Conservation (phyloP, 164 flowering plant species). For the Echeveria elegans region DNA sequence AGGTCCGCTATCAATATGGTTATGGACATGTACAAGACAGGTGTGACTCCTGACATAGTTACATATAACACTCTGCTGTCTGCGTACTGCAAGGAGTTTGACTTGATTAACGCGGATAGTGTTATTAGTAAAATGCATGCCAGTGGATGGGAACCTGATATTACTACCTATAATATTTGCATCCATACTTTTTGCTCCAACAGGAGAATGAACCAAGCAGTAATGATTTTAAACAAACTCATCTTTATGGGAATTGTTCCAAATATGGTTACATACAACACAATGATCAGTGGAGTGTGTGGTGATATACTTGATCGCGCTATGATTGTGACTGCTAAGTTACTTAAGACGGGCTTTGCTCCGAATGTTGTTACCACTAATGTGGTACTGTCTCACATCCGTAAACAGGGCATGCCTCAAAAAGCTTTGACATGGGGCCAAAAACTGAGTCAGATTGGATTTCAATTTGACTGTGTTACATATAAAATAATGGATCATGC, state of each 20-base stretch:
- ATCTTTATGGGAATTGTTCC: slow-evolving; percentile 59
- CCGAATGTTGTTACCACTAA: slow-evolving; percentile 72
- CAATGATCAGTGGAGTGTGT: slow-evolving; percentile 64
- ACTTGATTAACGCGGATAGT: slow-evolving; percentile 45
- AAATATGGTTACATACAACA: slow-evolving; percentile 77
- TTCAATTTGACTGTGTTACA: slow-evolving; percentile 59
- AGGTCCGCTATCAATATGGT: slow-evolving; percentile 44
- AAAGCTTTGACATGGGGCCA: slow-evolving; percentile 65
- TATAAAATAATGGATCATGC: slow-evolving; percentile 50
- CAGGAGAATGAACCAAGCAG: slow-evolving; percentile 47
- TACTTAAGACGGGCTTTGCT: slow-evolving; percentile 77
- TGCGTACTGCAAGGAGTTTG: slow-evolving; percentile 66
- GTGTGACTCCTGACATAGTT: slow-evolving; percentile 60
- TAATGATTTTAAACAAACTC: slow-evolving; percentile 63
- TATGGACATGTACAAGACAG: slow-evolving; percentile 44
- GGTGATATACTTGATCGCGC: slow-evolving; percentile 64
- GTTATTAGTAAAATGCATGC: slow-evolving; percentile 38
- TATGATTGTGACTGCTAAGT: slow-evolving; percentile 59
- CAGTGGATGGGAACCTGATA: slow-evolving; percentile 64
- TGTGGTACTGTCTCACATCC: slow-evolving; percentile 61
- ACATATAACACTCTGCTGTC: slow-evolving; percentile 75
- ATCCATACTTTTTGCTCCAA: slow-evolving; percentile 50
- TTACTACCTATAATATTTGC: slow-evolving; percentile 64
- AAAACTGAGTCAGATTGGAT: slow-evolving; percentile 42
- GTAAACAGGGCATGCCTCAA: slow-evolving; percentile 67